Evolutionary conservation across 2,329 filamentous ascomycete genomes (phyloP), one percentile per base, ranked within the genome.

Genomic region (Cercospora sojina): DNA sequence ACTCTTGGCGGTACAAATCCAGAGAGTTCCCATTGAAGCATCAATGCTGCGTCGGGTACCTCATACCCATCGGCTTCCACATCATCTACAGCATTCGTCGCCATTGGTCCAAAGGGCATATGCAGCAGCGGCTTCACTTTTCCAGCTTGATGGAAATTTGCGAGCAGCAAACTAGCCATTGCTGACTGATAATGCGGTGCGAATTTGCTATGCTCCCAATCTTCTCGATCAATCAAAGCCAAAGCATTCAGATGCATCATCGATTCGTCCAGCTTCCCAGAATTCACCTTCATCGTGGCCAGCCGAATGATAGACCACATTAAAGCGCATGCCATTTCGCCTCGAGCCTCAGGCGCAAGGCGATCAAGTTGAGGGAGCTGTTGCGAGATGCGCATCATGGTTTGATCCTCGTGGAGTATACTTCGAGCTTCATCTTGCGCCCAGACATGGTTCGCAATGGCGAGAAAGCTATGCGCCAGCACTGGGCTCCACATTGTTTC

Each of bases 231-330:
- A 5, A 69, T 62, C 10, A 67, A 43, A 1, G 61, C 64, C 51
- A 70, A 43, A 27, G 67, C 69, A 43, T 67, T 69, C 13, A 70
- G 25, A 56, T 70, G 69, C 16, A 64, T 59, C 56, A 67, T 41
- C 3, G 69, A 69, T 1, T 31, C 66, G 25, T 70, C 69, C 20
- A 70, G 62, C 18, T 69, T 55, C 8, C 67, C 67, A 25, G 65
- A 55, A 23, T 69, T 69, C 38, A 66, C 61, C 27, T 69, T 69
- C 16, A 69, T 66, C 13, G 66, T 69, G 8, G 63, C 67, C 8
- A 70, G 67, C 9, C 67, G 65, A 18, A 69, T 67, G 5, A 70
- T 70, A 5, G 67, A 38, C 67, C 67, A 70, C 27, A 64, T 61
- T 51, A 70, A 29, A 16, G 60, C 43, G 18, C 65, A 65, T 1